Evolutionary conservation across 1,139 yeast genomes (phyloP).

Genomic region (Hanseniaspora gamundiae): DNA sequence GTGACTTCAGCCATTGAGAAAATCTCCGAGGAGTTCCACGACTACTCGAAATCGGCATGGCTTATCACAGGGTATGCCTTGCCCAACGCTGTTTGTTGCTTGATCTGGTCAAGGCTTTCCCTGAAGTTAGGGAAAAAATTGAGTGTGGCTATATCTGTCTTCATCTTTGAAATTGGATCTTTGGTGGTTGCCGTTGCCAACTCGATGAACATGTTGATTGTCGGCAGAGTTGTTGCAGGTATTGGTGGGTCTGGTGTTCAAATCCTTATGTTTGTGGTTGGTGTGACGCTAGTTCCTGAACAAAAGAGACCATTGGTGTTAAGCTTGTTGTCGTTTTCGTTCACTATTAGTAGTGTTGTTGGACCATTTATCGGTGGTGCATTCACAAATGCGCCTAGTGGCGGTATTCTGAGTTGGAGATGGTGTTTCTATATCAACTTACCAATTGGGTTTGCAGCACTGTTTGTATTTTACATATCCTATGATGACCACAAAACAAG

Average conservation of each 20-base stretch:
- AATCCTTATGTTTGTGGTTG: conserved; percentile 44
- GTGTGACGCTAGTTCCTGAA: conserved; percentile 50
- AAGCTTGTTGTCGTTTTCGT: conserved; percentile 39
- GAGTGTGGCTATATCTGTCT: conserved; percentile 36
- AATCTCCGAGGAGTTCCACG: conserved; percentile 42
- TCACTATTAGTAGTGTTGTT: conserved; percentile 23
- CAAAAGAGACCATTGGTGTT: conserved; percentile 41
- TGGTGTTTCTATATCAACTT: conserved; percentile 69
- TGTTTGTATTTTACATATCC: conserved; percentile 27
- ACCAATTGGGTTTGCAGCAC: conserved; percentile 53
- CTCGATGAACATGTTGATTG: conserved; percentile 50
- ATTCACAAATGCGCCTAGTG: conserved; percentile 40
- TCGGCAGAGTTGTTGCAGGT: conserved; percentile 62
- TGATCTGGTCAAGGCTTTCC: background rate
- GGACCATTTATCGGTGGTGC: conserved; percentile 53
- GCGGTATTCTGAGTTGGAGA: conserved; percentile 41
- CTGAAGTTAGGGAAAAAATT: conserved; percentile 50
- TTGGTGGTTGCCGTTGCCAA: conserved; percentile 45
- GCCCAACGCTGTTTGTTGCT: conserved; percentile 20
- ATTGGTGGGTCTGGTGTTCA: conserved; percentile 63
- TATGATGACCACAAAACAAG: conserved; percentile 24
- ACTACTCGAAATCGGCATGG: conserved; percentile 50
- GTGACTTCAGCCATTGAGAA: conserved; percentile 44
- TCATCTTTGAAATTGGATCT: conserved; percentile 52
- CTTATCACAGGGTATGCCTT: conserved; percentile 45